A percentile compares a stretch with the other conserved stretches of the same genome.
Conservation (phyloP, 108 stramenopile species). For the Skeletonema potamos region DNA sequence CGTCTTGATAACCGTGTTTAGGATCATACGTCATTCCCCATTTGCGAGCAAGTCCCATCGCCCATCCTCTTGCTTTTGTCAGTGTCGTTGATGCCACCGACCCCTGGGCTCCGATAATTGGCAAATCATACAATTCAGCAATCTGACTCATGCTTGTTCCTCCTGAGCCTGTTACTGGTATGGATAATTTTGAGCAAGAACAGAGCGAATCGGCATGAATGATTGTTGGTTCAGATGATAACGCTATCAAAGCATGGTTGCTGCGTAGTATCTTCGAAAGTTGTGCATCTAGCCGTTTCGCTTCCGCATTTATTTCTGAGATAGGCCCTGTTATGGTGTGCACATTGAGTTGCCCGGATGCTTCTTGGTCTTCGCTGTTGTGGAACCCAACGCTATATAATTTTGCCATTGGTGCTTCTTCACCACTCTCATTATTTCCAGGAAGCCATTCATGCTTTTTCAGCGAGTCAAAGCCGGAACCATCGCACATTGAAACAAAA, state of each 20-base stretch:
- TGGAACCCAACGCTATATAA: constrained; percentile 25
- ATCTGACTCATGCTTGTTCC: constrained; percentile 60
- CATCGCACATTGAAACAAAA: constrained; percentile 48
- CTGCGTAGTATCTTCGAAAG: neutral
- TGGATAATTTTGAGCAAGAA: constrained; percentile 19
- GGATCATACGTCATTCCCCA: constrained; percentile 49
- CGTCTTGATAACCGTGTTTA: constrained; percentile 14
- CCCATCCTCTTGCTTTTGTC: constrained; percentile 64
- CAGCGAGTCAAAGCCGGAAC: constrained; percentile 52
- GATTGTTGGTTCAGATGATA: constrained; percentile 44
- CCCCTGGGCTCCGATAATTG: constrained; percentile 65
- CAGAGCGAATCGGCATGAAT: constrained; percentile 34
- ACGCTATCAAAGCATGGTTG: constrained; percentile 48
- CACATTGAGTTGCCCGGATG: constrained; percentile 4
- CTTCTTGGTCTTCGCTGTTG: neutral
- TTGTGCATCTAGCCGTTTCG: constrained; percentile 22
- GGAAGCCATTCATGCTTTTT: constrained; percentile 17
- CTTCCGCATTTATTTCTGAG: constrained; percentile 36
- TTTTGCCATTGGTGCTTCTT: constrained; percentile 19
- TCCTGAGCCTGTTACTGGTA: constrained; percentile 67
- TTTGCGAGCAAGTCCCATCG: constrained; percentile 47
- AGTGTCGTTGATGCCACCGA: constrained; percentile 66
- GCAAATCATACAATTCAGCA: constrained; percentile 32
- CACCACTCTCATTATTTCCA: neutral
- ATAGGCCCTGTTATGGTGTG: constrained; percentile 28